Percentiles rank a stretch among this genome's conserved stretches.
Conservation (phyloP, 1,284 basidiomycete species). For the Irpex sp. region DNA sequence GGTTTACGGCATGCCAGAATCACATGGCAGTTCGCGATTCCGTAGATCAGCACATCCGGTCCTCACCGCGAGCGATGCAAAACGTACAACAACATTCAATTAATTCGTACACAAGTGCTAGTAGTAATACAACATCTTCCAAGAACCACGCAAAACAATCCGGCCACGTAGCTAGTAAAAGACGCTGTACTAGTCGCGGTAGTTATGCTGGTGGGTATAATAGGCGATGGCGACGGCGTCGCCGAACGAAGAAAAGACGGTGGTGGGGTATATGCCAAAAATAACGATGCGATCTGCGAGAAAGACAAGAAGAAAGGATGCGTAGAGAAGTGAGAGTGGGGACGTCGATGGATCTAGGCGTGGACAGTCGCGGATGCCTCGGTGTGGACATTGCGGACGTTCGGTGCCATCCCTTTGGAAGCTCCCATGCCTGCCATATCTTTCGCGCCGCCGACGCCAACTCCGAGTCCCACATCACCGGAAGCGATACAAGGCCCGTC, state of each 20-base stretch:
- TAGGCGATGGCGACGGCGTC: background rate
- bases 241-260: background rate
- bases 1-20: too few relatives aligned
- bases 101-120: background rate
- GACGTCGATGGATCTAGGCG: background rate
- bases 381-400: background rate
- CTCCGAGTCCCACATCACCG: background rate
- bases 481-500: constrained; percentile 16
- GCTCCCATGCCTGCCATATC: background rate
- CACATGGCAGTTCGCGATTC: too few relatives aligned
- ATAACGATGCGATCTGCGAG: background rate
- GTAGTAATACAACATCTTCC: background rate
- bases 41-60: too few relatives aligned
- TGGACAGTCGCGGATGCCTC: background rate
- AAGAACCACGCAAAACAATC: background rate
- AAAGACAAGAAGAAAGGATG: background rate
- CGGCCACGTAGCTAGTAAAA: background rate
- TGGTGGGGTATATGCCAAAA: background rate
- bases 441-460: background rate
- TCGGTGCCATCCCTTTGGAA: background rate
- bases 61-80: too few relatives aligned
- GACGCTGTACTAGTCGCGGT: background rate
- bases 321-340: background rate
- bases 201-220: background rate
- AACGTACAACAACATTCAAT: background rate